Evolutionary conservation across 495 filamentous ascomycete genomes (phyloP).

Genomic region (Neurospora hispaniola): DNA sequence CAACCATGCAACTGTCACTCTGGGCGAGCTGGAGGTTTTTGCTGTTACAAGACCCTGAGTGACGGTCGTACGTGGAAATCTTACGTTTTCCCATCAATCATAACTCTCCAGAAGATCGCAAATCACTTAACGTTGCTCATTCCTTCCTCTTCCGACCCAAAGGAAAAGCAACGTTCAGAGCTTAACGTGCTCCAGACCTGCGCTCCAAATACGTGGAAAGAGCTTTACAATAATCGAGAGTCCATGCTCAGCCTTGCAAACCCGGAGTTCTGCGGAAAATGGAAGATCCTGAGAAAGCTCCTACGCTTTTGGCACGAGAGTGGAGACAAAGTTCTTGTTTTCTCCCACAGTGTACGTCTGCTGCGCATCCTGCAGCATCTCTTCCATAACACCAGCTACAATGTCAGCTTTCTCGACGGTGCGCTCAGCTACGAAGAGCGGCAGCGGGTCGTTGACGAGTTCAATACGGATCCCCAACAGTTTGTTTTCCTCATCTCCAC

Average conservation of each 20-base stretch:
- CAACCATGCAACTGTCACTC: slow-evolving; percentile 63
- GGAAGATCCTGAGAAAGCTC: slow-evolving; percentile 82
- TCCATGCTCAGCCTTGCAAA: slow-evolving; percentile 76
- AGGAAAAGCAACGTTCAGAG: slow-evolving; percentile 75
- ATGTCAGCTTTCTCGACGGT: slow-evolving; percentile 83
- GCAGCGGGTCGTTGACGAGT: slow-evolving; percentile 70
- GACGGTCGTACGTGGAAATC: slow-evolving; percentile 58
- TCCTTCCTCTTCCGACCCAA: slow-evolving; percentile 52
- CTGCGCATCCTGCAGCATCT: slow-evolving; percentile 78
- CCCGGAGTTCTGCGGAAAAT: slow-evolving; percentile 92
- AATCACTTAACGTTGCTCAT: slow-evolving; percentile 90
- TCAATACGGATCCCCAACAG: slow-evolving; percentile 78
- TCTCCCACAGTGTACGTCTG: slow-evolving; percentile 79
- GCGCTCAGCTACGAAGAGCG: slow-evolving; percentile 80
- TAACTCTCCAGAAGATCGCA: slow-evolving; percentile 71
- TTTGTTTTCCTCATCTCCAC: slow-evolving; percentile 97
- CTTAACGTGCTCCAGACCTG: slow-evolving; percentile 66
- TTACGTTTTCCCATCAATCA: slow-evolving; percentile 76
- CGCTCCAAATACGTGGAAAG: slow-evolving; percentile 65
- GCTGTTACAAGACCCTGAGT: slow-evolving; percentile 53
- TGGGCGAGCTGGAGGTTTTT: slow-evolving; percentile 68
- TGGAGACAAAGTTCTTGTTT: slow-evolving; percentile 88
- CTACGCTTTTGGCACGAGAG: slow-evolving; percentile 81
- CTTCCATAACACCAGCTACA: slow-evolving; percentile 85
- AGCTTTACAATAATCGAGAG: slow-evolving; percentile 64